Evolutionary conservation across 2,329 filamentous ascomycete genomes (phyloP), one percentile per base, ranked within the genome.

Genomic region (Xenoacremonium recifei): DNA sequence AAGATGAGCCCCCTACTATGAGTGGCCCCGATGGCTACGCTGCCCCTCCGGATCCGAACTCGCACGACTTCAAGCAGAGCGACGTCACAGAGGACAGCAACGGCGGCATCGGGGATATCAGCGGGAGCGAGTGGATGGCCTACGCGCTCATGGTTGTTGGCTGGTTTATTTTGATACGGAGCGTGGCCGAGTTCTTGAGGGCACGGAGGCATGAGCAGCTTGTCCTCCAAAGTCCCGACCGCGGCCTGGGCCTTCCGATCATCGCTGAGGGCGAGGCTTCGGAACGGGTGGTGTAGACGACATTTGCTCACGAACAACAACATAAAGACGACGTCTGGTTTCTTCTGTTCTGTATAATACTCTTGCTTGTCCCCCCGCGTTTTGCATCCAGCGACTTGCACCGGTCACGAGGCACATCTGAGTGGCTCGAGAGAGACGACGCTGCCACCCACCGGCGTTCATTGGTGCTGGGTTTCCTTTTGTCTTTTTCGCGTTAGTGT

Each of bases 131-230:
- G 62, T 96, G 89, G 89, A 73, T 96, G 49, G 88, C 90, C 10
- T 99, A 97, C 58, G 74, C 87, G 13, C 69, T 99, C 35, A 99
- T 99, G 93, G 88, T 99, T 60, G 85, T 95, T 2, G 93, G 93
- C 5, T 99, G 93, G 93, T 97, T 97, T 61, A 90, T 99, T 49
- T 73, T 99, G 48, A 97, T 99, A 61, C 82, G 91, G 66, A 85
- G 90, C n/a, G 82, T 96, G 15, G 90, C 86, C 56, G 91, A 97
- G 63, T 99, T 93, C 62, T 69, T 97, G 48, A 81, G 84, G 53
- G 93, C 90, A 27, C 79, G 92, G 61, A 78, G 89, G 59, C 93
- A 97, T 62, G 93, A 99, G 70, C 88, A 93, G 64, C 73, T 99
- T 37, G 89, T 99, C 5, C 71, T 96, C 52, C 91, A 95, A 63